Evolutionary conservation across 441 rosid species (phyloP).

Genomic region (Gossypium aridum): DNA sequence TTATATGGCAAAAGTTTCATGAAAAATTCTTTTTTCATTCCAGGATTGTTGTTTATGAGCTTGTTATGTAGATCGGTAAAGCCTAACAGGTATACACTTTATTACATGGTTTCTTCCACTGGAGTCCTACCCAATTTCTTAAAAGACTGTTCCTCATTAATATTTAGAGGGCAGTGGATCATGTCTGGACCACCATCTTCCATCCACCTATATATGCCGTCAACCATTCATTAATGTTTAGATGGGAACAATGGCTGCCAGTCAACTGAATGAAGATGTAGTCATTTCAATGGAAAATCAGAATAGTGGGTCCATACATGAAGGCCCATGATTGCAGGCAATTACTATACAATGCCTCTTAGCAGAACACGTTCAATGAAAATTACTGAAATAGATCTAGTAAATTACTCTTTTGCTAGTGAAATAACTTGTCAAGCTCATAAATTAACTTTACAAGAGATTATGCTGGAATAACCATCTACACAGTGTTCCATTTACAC

Average conservation of each 20-base stretch:
- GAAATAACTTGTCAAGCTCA: neutral
- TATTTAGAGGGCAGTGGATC: conserved; percentile 11
- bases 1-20: neutral
- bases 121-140: neutral
- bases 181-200: conserved; percentile 16
- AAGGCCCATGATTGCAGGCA: neutral
- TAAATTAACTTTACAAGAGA: neutral
- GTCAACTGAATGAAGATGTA: conserved; percentile 3
- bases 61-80: neutral
- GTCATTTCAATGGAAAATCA: neutral
- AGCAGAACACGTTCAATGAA: neutral
- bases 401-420: neutral
- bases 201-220: neutral
- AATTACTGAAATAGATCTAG: neutral
- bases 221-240: conserved; percentile 1
- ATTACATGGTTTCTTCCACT: neutral
- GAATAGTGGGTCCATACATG: neutral
- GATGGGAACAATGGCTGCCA: neutral
- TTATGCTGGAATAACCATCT: neutral
- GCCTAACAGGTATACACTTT: neutral
- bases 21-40: neutral
- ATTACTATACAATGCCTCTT: neutral
- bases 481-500: neutral
- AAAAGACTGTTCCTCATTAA: conserved; percentile 7
- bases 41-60: conserved; percentile 1